Evolutionary conservation across 78 protist species (phyloP).

Genomic region (Dictyostelium firmibasis): DNA sequence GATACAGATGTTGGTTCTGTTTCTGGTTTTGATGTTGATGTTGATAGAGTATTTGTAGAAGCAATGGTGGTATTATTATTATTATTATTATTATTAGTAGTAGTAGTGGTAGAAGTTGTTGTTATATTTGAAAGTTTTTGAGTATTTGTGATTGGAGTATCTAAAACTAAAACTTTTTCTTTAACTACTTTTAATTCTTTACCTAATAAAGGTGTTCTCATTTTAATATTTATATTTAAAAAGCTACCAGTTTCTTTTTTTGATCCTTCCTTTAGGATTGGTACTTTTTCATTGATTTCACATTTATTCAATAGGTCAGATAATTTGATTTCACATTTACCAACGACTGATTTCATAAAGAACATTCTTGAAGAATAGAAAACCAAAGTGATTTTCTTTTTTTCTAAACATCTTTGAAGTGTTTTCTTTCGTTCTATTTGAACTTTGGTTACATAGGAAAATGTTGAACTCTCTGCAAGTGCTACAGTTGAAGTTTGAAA

Average conservation of each 20-base stretch:
- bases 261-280: slow-evolving; percentile 56
- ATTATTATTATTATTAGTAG: too few relatives aligned
- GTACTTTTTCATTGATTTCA: slow-evolving; percentile 16
- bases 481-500: neutral
- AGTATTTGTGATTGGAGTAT: slow-evolving; percentile 7
- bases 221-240: slow-evolving; percentile 17
- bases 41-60: neutral
- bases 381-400: slow-evolving; percentile 30
- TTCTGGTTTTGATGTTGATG: neutral
- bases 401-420: slow-evolving; percentile 38
- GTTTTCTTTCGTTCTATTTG: slow-evolving; percentile 54
- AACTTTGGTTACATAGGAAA: neutral
- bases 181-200: neutral
- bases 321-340: slow-evolving; percentile 51
- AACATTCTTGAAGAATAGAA: slow-evolving; percentile 16
- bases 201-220: slow-evolving; percentile 21
- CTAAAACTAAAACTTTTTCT: slow-evolving; percentile 56
- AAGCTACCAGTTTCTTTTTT: slow-evolving; percentile 54
- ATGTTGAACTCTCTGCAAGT: neutral
- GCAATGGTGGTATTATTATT: neutral
- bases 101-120: neutral
- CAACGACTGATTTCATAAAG: slow-evolving; percentile 44
- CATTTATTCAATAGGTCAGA: slow-evolving; percentile 12
- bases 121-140: neutral
- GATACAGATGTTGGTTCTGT: neutral